These are phyloP conservation scores for Chlorella vulgaris DNA, from an alignment of 139 green algal species.

Conservation along the genomic window DNA sequence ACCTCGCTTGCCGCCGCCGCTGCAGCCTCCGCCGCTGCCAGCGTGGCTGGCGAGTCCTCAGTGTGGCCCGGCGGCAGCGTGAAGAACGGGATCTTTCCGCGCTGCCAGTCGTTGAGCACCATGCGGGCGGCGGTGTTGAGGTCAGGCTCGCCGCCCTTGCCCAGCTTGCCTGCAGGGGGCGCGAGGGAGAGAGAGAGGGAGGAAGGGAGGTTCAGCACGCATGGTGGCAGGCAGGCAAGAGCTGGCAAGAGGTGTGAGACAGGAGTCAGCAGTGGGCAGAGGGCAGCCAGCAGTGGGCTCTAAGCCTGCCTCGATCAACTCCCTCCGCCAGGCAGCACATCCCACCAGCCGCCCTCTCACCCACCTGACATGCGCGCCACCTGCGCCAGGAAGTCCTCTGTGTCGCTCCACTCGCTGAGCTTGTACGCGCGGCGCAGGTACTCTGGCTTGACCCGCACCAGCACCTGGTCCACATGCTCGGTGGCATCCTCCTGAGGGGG, in stretches of 20 bases:
- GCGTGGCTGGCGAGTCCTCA: conserved; percentile 30
- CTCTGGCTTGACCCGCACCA: conserved; percentile 83
- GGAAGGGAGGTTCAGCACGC: neutral
- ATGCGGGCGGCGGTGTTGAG: conserved; percentile 94
- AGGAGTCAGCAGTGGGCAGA: too few relatives aligned
- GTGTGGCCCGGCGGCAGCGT: conserved; percentile 80
- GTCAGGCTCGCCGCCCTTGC: conserved; percentile 91
- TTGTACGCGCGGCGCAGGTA: conserved; percentile 91
- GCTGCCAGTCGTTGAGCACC: conserved; percentile 98
- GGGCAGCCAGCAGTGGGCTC: too few relatives aligned
- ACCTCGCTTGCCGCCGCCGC: neutral
- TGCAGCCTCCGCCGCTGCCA: neutral
- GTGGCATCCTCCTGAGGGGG: conserved; percentile 80
- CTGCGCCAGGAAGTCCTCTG: conserved; percentile 93
- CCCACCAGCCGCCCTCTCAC: too few relatives aligned
- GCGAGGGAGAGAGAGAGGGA: neutral
- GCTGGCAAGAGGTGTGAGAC: too few relatives aligned
- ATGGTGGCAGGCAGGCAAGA: too few relatives aligned
- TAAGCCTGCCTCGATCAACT: neutral
- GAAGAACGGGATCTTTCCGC: conserved; percentile 98
- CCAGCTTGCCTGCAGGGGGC: conserved; percentile 65
- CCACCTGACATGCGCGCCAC: conserved; percentile 67
- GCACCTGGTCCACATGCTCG: conserved; percentile 80
- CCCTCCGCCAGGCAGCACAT: neutral
- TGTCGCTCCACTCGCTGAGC: conserved; percentile 80